Evolutionary conservation across 257 asterid genomes (phyloP).

Genomic region (Cruciata laevipes): DNA sequence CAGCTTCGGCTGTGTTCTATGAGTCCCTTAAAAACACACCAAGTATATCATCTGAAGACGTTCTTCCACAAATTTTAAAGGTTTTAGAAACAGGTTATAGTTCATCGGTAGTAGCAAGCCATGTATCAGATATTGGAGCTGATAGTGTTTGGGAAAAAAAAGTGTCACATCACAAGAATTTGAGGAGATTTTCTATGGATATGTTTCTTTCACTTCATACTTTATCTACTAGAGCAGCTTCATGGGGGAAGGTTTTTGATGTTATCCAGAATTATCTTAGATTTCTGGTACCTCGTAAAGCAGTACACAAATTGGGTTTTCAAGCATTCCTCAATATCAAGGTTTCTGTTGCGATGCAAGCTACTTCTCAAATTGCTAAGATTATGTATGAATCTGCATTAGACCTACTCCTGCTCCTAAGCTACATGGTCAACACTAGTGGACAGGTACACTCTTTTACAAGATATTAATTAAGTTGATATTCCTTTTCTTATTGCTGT

Average conservation of each 20-base stretch:
- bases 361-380: conserved; percentile 85
- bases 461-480: not conserved
- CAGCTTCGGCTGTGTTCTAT: conserved; percentile 71
- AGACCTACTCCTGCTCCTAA: conserved; percentile 75
- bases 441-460: conserved; percentile 66
- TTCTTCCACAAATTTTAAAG: conserved; percentile 64
- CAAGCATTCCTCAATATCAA: conserved; percentile 34
- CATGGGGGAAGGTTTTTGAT: conserved; percentile 75
- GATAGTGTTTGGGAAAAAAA: conserved; percentile 81
- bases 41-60: conserved; percentile 62
- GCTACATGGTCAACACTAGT: conserved; percentile 73
- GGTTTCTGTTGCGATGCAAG: conserved; percentile 60
- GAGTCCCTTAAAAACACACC: conserved; percentile 60
- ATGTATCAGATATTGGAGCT: conserved; percentile 66
- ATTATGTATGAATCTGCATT: conserved; percentile 79
- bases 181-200: conserved; percentile 74
- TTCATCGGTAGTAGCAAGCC: conserved; percentile 46
- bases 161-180: conserved; percentile 56
- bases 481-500: not conserved
- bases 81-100: conserved; percentile 66
- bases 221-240: conserved; percentile 57
- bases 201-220: conserved; percentile 62
- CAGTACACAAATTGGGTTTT: conserved; percentile 37
- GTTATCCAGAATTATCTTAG: conserved; percentile 61
- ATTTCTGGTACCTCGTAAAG: conserved; percentile 74